Conservation (phyloP, 73 alveolate genomes). For the Symbiodinium natans region DNA sequence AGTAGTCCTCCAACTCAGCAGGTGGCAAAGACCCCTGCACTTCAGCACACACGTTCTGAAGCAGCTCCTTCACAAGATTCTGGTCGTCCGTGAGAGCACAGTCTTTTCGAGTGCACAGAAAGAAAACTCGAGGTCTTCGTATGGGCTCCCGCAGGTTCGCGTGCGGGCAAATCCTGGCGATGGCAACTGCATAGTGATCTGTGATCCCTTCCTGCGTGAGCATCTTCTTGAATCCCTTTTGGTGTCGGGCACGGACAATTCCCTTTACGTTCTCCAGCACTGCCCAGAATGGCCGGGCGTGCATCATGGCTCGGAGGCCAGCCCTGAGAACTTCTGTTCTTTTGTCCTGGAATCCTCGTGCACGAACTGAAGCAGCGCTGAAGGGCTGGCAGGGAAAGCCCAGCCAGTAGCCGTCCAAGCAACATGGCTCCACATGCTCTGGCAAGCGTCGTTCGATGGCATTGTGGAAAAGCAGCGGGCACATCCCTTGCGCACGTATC, state of each 20-base stretch:
- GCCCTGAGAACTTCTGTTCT: neutral
- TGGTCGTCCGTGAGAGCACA: no score
- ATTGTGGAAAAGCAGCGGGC: neutral
- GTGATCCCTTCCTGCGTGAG: neutral
- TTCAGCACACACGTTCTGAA: no score
- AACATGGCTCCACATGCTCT: neutral
- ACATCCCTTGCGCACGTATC: neutral
- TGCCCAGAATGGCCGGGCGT: neutral
- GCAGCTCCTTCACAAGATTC: no score
- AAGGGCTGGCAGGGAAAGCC: constrained; percentile 32
- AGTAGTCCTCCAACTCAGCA: no score
- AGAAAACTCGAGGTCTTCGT: neutral
- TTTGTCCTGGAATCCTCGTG: neutral
- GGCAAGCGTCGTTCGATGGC: neutral
- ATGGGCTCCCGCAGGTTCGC: neutral
- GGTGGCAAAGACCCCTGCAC: no score
- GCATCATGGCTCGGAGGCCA: neutral
- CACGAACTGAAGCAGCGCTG: no score
- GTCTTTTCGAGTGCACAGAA: neutral
- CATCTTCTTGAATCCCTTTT: neutral
- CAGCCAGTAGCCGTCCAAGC: neutral
- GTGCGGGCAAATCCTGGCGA: neutral
- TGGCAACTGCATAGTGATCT: neutral
- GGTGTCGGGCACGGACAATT: neutral
- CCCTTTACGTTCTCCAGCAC: neutral